phyloP scores from a whole-genome alignment of 1,284 basidiomycete species.

The Singerocomus rubriflavus region DNA sequence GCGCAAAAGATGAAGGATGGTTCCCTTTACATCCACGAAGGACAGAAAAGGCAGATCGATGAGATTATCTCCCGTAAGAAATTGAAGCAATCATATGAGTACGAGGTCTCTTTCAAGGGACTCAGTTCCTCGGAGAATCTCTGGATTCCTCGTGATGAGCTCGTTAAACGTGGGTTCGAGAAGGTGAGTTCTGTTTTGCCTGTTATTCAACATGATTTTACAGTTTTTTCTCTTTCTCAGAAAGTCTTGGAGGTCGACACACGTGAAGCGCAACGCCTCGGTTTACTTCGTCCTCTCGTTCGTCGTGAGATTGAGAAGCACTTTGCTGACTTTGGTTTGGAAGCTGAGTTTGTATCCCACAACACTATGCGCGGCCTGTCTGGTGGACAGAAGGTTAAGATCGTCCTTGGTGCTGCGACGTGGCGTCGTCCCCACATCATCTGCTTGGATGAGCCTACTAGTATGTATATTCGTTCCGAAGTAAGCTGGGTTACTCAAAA shows the following conservation, averaged over 20 bases:
- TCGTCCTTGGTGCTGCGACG: conserved; percentile 96
- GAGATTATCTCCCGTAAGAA: conserved; percentile 93
- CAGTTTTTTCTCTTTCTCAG: conserved; percentile 34
- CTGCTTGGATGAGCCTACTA: conserved; percentile 97
- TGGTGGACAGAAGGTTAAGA: conserved; percentile 99
- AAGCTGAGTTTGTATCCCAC: conserved; percentile 95
- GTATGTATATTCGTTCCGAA: conserved; percentile 39
- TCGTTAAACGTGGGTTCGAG: conserved; percentile 96
- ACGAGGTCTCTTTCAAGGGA: conserved; percentile 93
- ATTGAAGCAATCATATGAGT: conserved; percentile 98
- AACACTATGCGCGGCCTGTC: conserved; percentile 97
- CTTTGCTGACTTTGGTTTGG: conserved; percentile 95
- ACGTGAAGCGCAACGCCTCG: conserved; percentile 94
- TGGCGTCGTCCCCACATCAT: conserved; percentile 98
- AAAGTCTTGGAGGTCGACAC: conserved; percentile 97
- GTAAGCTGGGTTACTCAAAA: conserved; percentile 1
- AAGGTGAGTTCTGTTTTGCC: conserved; percentile 51
- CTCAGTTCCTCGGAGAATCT: conserved; percentile 94
- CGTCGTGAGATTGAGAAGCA: conserved; percentile 98
- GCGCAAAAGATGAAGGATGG: conserved; percentile 97
- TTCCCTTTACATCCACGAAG: conserved; percentile 80
- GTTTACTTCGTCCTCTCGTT: conserved; percentile 93
- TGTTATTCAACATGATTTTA: not conserved
- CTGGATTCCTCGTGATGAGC: conserved; percentile 94
- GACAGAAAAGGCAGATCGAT: conserved; percentile 92